Base-by-base conservation (phyloP, 1,139 yeast genomes). In the Pichia sp. region DNA sequence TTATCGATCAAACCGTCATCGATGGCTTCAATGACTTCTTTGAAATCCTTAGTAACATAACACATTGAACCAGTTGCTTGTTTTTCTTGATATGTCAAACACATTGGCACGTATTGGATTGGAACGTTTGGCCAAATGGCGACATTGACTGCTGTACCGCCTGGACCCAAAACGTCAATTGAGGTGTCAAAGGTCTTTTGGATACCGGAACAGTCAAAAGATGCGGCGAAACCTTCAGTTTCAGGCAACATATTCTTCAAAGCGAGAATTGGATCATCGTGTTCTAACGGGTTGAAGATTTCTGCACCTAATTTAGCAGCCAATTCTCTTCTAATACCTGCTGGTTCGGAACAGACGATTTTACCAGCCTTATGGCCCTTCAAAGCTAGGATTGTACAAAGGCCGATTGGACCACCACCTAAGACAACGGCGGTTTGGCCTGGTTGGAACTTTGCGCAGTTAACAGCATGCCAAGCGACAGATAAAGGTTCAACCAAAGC, bases 381-480 rank as follows among this genome's bases (percentile, higher is more conserved):
- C 40, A 81, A 67, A 1, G 83, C 83, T 42, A 79, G 63, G 30
- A 79, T 67, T 1, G 81, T 72, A 21, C 81, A 77, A 36, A 80
- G 62, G 2, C 86, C 86, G 58, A 81, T 80, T 27, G 85, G 84
- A 6, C 86, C 86, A 42, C 81, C 79, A 33, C 85, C 84, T 3
- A 80, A 61, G 38, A 81, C 75, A 33, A 80, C 60, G 4, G 80
- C 83, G 14, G 73, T 66, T 35, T 72, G 69, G 27, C 82, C 83
- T 19, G 61, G 62, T 51, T 68, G 58, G 55, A 77, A 70, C n/a
- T 63, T 62, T 0, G 79, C 66, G 17, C 71, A 63, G 43, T 71
- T 67, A 34, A 77, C 76, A 1, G 82, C 84, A 59, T 79, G 84
- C 81, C 81, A 78, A 12, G 81, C 76, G 19, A 79, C 84, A 1